Base-by-base conservation (phyloP, 495 filamentous ascomycete genomes). In the Penicillium lagena region DNA sequence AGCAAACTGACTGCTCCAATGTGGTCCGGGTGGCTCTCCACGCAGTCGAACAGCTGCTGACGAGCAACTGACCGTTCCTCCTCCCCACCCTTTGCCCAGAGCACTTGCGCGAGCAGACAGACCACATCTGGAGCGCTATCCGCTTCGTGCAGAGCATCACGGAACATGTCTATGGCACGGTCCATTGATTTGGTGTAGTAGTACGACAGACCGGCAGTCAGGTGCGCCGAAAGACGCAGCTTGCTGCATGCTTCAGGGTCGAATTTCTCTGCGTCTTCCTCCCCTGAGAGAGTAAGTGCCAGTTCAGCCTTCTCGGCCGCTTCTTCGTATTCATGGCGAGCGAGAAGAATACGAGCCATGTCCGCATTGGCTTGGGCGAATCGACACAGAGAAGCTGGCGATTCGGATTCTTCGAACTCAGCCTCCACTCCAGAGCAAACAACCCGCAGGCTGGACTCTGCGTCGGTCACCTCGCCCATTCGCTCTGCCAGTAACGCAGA, bases 311-410 rank as follows among this genome's bases (percentile, higher is more conserved):
- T 81, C 22, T 90, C 85, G 6, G 79, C 75, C 2, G 90, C 90
- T 41, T 75, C 62, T 1, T 67, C 63, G 49, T 80, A 93, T 29
- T 77, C 61, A 8, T 76, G 68, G 12, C 72, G 66, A 5, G 90
- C 86, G 1, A 97, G 78, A 28, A 86, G 77, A 34, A 78, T 79
- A 27, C 94, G 81, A 11, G 87, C 86, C 14, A 96, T 78, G 60
- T 97, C 94, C 7, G 86, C 74, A 59, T 91, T 95, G n/a, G 84
- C 87, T 40, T 90, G 77, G 9, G 89, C 83, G 62, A 86, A 96
- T 32, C 70, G 78, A 9, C 78, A 79, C 13, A 97, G 78, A 12
- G 87, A 74, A 9, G 78, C 59, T 4, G 80, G 58, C 0, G 86
- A 89, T 55, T 97, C 90, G 0, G 87, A 81, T 1, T 73, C 68